Evolutionary conservation across 305 asterid species (phyloP).

Genomic region (Solanum hybrid): DNA sequence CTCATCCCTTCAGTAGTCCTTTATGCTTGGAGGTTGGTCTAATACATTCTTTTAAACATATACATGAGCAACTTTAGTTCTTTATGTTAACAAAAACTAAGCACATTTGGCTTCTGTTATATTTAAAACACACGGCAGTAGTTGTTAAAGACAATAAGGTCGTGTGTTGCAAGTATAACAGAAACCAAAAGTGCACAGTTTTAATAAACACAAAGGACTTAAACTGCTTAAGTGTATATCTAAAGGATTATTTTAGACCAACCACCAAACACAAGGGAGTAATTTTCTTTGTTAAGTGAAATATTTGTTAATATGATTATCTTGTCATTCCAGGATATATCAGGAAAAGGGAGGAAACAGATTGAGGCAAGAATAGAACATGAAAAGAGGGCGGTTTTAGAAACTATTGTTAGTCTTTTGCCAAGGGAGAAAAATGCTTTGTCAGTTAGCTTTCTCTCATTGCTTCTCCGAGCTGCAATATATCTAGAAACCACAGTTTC

Average conservation of each 20-base stretch:
- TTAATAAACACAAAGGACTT: not conserved
- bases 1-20: constrained; percentile 16
- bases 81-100: not conserved
- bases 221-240: not conserved
- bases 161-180: not conserved
- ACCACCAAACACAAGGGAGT: not conserved
- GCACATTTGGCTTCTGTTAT: not conserved
- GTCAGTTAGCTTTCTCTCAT: constrained; percentile 80
- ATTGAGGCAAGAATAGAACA: constrained; percentile 57
- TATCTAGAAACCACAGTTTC: constrained; percentile 76
- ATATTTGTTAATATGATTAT: not conserved
- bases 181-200: not conserved
- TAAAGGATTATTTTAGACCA: not conserved
- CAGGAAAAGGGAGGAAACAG: constrained; percentile 55
- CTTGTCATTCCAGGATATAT: constrained; percentile 42
- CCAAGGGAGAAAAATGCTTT: constrained; percentile 63
- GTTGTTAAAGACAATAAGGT: not conserved
- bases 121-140: not conserved
- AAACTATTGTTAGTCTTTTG: constrained; percentile 77
- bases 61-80: not conserved
- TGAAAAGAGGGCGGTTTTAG: constrained; percentile 66
- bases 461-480: constrained; percentile 76
- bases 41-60: not conserved
- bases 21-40: not conserved
- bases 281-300: not conserved